These are phyloP conservation scores for Fraxinus americana DNA, from an alignment of 257 asterid species.

Conservation along the genomic window DNA sequence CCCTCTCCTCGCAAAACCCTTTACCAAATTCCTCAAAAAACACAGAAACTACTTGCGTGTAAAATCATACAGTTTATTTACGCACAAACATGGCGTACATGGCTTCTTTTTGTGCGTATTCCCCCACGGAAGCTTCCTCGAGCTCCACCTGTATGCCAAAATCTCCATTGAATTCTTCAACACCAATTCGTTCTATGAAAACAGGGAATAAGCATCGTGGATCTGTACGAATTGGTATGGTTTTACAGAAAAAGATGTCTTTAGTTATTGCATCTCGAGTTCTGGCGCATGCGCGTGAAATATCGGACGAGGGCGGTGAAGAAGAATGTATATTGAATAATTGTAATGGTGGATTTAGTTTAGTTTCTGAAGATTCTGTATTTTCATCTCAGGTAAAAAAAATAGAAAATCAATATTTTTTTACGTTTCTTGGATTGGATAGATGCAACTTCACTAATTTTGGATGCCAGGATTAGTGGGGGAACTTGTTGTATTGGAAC, in stretches of 20 bases:
- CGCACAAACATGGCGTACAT: conserved; percentile 9
- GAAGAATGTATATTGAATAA: conserved; percentile 31
- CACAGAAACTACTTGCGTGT: neutral
- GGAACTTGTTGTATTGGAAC: too few relatives aligned
- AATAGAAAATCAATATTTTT: neutral
- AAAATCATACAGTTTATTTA: neutral
- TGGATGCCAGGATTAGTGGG: neutral
- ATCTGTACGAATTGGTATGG: conserved; percentile 29
- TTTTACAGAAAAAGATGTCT: conserved; percentile 26
- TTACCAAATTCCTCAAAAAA: too few relatives aligned
- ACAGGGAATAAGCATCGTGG: conserved; percentile 4
- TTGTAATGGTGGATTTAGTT: conserved; percentile 37
- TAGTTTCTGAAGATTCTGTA: conserved; percentile 41
- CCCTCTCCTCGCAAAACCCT: too few relatives aligned
- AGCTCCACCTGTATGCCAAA: conserved; percentile 42
- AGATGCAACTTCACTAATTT: neutral
- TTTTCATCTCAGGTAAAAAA: conserved; percentile 43
- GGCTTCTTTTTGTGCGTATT: conserved; percentile 34
- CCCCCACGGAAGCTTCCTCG: conserved; percentile 64
- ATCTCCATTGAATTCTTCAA: conserved; percentile 31
- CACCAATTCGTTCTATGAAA: conserved; percentile 22
- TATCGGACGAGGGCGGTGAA: conserved; percentile 39
- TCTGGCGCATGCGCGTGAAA: conserved; percentile 38
- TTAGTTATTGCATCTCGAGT: conserved; percentile 39
- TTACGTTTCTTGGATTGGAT: neutral